A percentile compares a stretch with the other conserved stretches of the same genome.
Evolutionary conservation across 2,329 filamentous ascomycete species (phyloP).

Genomic region (Chalaropsis thielavioides): DNA sequence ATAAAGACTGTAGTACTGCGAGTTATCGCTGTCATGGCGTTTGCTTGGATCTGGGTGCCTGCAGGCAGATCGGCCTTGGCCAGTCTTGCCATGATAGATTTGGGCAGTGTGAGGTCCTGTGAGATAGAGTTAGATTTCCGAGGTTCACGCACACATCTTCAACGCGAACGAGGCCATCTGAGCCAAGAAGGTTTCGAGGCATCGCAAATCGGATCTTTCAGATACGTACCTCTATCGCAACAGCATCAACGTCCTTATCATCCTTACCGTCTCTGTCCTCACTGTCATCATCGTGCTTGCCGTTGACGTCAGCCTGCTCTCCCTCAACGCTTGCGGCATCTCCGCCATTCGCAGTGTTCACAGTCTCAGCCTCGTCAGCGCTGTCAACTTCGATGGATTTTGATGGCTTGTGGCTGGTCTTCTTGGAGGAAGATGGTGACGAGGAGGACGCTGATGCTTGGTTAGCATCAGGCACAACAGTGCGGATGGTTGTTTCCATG

Average conservation of each 20-base stretch:
- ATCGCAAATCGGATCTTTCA: not conserved
- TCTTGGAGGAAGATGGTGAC: constrained; percentile 22
- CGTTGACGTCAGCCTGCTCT: not conserved
- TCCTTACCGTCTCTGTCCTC: constrained; percentile 20
- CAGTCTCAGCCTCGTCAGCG: not conserved
- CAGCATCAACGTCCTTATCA: constrained; percentile 26
- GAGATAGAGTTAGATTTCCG: not conserved
- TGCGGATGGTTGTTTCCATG: constrained; percentile 18
- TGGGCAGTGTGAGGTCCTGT: constrained; percentile 62
- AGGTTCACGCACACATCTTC: not conserved
- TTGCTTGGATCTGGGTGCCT: constrained; percentile 72
- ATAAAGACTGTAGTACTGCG: constrained; percentile 77
- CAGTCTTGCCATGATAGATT: constrained; percentile 65
- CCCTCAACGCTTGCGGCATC: not conserved
- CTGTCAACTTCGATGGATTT: constrained; percentile 18
- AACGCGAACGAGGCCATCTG: not conserved
- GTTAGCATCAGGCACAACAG: constrained; percentile 16
- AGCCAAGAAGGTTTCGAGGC: not conserved
- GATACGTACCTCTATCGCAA: constrained; percentile 38
- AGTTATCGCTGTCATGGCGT: constrained; percentile 63
- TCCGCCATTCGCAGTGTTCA: not conserved
- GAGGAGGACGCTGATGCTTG: constrained; percentile 20
- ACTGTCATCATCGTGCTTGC: constrained; percentile 25
- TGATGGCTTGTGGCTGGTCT: constrained; percentile 26
- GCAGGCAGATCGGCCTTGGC: constrained; percentile 67